phyloP scores from a whole-genome alignment of 2,329 filamentous ascomycete species.

The Fusarium vanettenii region DNA sequence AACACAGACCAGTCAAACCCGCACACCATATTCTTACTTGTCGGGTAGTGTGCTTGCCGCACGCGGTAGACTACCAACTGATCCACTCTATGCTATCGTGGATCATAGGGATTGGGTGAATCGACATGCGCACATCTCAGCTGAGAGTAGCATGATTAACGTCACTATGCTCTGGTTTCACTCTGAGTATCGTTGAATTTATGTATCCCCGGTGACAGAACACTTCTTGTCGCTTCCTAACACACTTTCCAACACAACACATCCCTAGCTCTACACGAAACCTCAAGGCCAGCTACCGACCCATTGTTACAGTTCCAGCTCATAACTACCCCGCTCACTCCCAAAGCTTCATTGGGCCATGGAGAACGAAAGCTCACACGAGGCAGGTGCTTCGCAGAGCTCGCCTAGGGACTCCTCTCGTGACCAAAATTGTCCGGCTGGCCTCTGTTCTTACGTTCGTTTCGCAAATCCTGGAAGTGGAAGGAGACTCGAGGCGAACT shows the following conservation, averaged over 20 bases:
- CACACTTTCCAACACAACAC: not conserved
- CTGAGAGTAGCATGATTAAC: not conserved
- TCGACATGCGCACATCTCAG: not conserved
- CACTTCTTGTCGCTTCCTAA: not conserved
- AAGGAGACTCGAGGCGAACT: not conserved
- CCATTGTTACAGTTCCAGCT: not conserved
- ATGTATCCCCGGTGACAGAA: not conserved
- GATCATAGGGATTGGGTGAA: not conserved
- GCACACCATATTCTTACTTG: not conserved
- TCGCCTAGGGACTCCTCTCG: not conserved
- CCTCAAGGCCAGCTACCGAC: not conserved
- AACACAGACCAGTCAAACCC: not conserved
- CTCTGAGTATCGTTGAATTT: not conserved
- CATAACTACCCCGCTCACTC: not conserved
- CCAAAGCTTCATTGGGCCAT: not conserved
- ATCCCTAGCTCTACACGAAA: not conserved
- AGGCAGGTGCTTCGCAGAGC: not conserved
- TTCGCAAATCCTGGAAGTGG: accelerated
- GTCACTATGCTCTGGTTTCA: not conserved
- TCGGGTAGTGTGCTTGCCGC: not conserved
- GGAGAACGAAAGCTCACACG: not conserved
- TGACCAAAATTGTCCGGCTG: not conserved
- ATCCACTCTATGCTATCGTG: not conserved
- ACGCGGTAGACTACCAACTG: too few relatives aligned
- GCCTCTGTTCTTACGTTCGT: not conserved